phyloP scores from a whole-genome alignment of 148 eudicot species.

The Rhododendron ovatum region DNA sequence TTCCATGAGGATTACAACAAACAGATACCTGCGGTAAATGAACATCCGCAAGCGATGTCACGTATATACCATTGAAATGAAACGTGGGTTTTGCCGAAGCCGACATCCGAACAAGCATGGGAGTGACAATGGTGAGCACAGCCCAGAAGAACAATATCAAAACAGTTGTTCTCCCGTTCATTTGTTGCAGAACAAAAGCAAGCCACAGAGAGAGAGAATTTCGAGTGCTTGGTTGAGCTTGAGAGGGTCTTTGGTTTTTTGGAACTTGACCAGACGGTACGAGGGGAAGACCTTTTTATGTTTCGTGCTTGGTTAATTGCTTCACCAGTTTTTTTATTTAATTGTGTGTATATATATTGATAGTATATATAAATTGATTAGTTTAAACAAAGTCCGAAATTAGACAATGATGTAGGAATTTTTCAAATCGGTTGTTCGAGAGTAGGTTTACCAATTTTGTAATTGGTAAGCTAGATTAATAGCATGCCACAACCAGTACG shows the following conservation, averaged over 20 bases:
- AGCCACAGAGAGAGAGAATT: too few relatives aligned
- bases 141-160: conserved; percentile 1
- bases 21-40: neutral
- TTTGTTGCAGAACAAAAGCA: neutral
- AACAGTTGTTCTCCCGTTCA: conserved; percentile 24
- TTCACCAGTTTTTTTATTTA: neutral
- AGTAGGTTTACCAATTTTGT: conserved; percentile 16
- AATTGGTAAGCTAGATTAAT: neutral
- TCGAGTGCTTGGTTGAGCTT: neutral
- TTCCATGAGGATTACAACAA: conserved; percentile 27
- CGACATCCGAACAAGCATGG: conserved; percentile 33
- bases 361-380: neutral
- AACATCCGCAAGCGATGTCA: neutral
- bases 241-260: conserved; percentile 3
- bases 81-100: conserved; percentile 22
- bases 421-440: conserved; percentile 9
- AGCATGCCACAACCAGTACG: neutral
- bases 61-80: conserved; percentile 8
- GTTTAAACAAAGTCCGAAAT: conserved; percentile 6
- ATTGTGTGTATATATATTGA: neutral
- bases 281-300: conserved; percentile 7
- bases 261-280: neutral
- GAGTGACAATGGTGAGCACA: conserved; percentile 35
- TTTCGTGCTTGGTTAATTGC: neutral
- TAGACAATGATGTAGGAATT: neutral